Conservation (phyloP, 208 protist species). For the Trypanosoma mega region DNA sequence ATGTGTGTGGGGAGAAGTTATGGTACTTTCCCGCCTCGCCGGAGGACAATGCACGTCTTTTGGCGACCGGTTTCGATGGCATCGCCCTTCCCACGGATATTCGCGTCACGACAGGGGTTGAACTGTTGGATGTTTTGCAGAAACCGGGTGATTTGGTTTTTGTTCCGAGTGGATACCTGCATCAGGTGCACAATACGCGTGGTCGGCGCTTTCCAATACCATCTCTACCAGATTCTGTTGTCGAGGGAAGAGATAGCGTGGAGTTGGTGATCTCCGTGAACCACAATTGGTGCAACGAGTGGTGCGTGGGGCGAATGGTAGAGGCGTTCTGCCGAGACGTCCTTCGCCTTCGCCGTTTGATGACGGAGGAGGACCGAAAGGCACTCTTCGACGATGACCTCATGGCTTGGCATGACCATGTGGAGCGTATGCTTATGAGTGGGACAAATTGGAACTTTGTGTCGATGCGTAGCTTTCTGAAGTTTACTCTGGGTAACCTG, state of each 20-base stretch:
- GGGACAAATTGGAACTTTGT: slow-evolving; percentile 71
- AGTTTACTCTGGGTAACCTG: slow-evolving; percentile 12
- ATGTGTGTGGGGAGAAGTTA: slow-evolving; percentile 79
- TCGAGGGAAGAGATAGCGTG: slow-evolving; percentile 4
- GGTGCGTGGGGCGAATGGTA: slow-evolving; percentile 62
- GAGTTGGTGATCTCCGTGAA: slow-evolving; percentile 73
- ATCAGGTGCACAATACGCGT: slow-evolving; percentile 83
- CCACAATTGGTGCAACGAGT: slow-evolving; percentile 88
- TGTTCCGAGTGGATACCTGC: slow-evolving; percentile 70
- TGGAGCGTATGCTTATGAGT: slow-evolving; percentile 54
- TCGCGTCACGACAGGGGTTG: slow-evolving; percentile 52
- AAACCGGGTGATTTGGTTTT: slow-evolving; percentile 81
- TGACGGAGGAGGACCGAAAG: slow-evolving; percentile 40
- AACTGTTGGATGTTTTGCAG: slow-evolving; percentile 53
- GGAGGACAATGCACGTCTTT: slow-evolving; percentile 47
- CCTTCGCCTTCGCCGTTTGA: slow-evolving; percentile 25
- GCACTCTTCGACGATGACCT: slow-evolving; percentile 45
- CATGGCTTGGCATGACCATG: slow-evolving; percentile 34
- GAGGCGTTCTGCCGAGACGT: slow-evolving; percentile 49
- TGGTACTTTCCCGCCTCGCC: slow-evolving; percentile 72
- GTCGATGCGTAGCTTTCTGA: slow-evolving; percentile 47
- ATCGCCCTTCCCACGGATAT: slow-evolving; percentile 52
- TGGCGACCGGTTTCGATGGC: slow-evolving; percentile 26
- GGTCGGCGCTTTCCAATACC: slow-evolving; percentile 39
- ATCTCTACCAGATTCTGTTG: not conserved